A percentile compares a stretch with the other conserved stretches of the same genome.
These are phyloP conservation scores for Fraxinus floribunda DNA, from an alignment of 305 asterid species.

Conservation along the genomic window DNA sequence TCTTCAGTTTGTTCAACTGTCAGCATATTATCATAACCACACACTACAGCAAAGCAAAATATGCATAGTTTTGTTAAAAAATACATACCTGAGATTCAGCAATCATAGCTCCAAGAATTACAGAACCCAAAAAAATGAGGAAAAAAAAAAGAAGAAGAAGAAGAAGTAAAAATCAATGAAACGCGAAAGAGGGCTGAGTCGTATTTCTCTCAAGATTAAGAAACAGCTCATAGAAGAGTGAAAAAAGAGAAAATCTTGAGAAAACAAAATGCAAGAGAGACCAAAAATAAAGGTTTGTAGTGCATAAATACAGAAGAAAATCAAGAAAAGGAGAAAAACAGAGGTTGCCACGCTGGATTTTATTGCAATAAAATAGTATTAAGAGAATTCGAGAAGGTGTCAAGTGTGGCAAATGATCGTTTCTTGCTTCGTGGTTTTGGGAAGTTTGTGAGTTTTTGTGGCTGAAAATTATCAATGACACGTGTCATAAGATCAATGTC, in stretches of 20 bases:
- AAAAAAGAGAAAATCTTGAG: neutral
- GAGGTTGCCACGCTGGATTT: constrained; percentile 34
- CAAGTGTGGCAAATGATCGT: constrained; percentile 30
- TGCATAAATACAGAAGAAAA: constrained; percentile 27
- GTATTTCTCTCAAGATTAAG: constrained; percentile 7
- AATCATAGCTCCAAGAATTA: constrained; percentile 45
- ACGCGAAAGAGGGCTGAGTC: constrained; percentile 7
- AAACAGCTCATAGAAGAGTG: constrained; percentile 20
- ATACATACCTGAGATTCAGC: constrained; percentile 58
- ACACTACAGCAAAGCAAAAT: neutral
- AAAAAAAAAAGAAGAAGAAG: neutral
- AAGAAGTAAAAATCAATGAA: constrained; percentile 11
- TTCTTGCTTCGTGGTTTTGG: constrained; percentile 26
- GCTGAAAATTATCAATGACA: constrained; percentile 41
- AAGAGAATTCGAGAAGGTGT: constrained; percentile 37
- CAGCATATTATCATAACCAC: neutral
- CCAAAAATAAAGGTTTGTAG: constrained; percentile 9
- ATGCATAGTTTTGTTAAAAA: neutral
- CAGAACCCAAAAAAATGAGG: neutral
- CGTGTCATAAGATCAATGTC: constrained; percentile 25
- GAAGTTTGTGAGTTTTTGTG: constrained; percentile 32
- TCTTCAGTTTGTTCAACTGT: neutral
- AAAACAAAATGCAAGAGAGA: constrained; percentile 14
- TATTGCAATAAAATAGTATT: constrained; percentile 24
- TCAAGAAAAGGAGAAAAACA: constrained; percentile 17